Percentiles rank a stretch among this genome's conserved stretches.
These are phyloP conservation scores for Hortaea sp. DNA, from an alignment of 2,329 filamentous ascomycete species.

Conservation along the genomic window DNA sequence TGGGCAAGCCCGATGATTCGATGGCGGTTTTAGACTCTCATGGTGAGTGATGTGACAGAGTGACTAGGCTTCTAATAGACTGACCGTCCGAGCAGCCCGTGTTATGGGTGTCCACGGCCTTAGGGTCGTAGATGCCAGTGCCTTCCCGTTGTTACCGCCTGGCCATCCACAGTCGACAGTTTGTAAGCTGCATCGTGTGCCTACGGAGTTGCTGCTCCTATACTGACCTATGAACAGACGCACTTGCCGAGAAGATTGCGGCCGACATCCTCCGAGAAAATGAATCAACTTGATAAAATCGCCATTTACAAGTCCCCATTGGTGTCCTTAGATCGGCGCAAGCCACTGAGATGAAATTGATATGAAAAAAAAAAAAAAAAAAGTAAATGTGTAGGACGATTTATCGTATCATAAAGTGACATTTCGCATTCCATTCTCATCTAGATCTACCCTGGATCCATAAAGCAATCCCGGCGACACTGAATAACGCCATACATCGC, in stretches of 20 bases:
- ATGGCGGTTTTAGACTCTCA: slow-evolving; percentile 8
- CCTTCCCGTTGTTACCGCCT: slow-evolving; percentile 14
- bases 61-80: too few species aligned
- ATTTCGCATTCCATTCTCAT: too few species aligned
- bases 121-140: slow-evolving; percentile 16
- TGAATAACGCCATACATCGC: not conserved
- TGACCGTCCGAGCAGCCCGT: slow-evolving; percentile 1
- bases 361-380: too few species aligned
- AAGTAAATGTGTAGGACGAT: too few species aligned
- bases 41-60: not conserved
- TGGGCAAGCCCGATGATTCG: slow-evolving; percentile 3
- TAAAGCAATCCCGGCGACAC: too few species aligned
- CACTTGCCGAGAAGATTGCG: slow-evolving; percentile 2
- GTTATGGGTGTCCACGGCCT: slow-evolving; percentile 13
- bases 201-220: too few species aligned
- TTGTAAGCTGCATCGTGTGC: not conserved
- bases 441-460: too few species aligned
- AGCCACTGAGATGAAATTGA: too few species aligned
- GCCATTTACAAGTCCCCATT: too few species aligned
- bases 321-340: too few species aligned
- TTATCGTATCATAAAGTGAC: too few species aligned
- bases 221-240: not conserved
- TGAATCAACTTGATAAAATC: too few species aligned
- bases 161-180: slow-evolving; percentile 16
- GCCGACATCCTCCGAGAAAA: not conserved